These are phyloP conservation scores for Colletotrichum sidae DNA, from an alignment of 2,329 filamentous ascomycete genomes.

Conservation along the genomic window DNA sequence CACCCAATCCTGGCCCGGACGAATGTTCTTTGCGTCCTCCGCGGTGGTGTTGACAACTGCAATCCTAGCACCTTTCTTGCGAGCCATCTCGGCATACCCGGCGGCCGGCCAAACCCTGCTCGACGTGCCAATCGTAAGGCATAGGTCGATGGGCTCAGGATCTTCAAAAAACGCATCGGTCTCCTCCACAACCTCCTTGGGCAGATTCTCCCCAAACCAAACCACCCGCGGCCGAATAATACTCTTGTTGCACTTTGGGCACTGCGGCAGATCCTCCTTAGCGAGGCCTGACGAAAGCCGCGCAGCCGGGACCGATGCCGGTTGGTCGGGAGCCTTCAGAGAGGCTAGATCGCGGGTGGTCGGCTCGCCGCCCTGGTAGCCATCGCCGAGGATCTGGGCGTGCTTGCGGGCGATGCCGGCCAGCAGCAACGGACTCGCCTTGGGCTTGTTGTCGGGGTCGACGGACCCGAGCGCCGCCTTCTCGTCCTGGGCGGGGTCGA, in stretches of 20 bases:
- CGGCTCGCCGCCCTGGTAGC: slow-evolving; percentile 47
- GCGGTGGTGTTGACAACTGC: slow-evolving; percentile 74
- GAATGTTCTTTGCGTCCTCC: slow-evolving; percentile 39
- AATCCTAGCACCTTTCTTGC: slow-evolving; percentile 66
- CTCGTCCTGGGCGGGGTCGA: slow-evolving; percentile 63
- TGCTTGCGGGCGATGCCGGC: slow-evolving; percentile 48
- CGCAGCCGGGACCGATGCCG: not conserved
- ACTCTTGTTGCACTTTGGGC: slow-evolving; percentile 64
- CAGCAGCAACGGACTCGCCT: slow-evolving; percentile 37
- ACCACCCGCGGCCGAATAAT: slow-evolving; percentile 75
- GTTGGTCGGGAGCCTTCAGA: slow-evolving; percentile 21
- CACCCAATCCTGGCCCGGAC: slow-evolving; percentile 32
- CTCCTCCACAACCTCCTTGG: slow-evolving; percentile 58
- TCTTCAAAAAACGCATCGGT: slow-evolving; percentile 65
- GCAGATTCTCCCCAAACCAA: slow-evolving; percentile 74
- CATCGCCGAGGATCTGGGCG: slow-evolving; percentile 68
- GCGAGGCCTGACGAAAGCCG: slow-evolving; percentile 55
- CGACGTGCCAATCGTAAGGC: slow-evolving; percentile 75
- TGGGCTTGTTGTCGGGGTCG: slow-evolving; percentile 23
- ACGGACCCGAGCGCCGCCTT: slow-evolving; percentile 36
- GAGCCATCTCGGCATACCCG: slow-evolving; percentile 67
- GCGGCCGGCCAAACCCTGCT: slow-evolving; percentile 74
- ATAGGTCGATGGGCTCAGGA: slow-evolving; percentile 65
- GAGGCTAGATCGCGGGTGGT: slow-evolving; percentile 26
- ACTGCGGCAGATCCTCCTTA: slow-evolving; percentile 66